These are phyloP conservation scores for Moesziomyces sp. DNA, from an alignment of 1,284 basidiomycete species.

Conservation along the genomic window DNA sequence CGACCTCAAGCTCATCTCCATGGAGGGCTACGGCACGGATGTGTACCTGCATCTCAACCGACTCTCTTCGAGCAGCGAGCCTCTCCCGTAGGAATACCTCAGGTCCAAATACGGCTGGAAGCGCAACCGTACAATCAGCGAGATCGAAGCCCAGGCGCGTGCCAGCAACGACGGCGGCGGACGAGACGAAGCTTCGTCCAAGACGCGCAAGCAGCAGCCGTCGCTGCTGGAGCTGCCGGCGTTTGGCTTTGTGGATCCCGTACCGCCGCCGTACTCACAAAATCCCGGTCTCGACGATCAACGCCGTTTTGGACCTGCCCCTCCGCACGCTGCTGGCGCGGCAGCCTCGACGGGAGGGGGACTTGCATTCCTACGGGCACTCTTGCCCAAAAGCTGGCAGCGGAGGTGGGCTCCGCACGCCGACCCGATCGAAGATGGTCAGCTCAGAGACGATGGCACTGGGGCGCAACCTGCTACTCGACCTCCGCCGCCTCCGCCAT, in stretches of 20 bases:
- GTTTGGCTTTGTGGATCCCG: constrained; percentile 9
- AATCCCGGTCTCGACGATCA: constrained; percentile 6
- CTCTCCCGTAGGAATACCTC: constrained; percentile 67
- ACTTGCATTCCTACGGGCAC: constrained; percentile 15
- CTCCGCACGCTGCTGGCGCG: constrained; percentile 3
- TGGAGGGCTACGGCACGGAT: constrained; percentile 78
- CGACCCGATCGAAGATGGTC: no score
- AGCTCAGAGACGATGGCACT: background rate
- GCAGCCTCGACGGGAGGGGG: constrained; percentile 11
- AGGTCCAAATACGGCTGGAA: constrained; percentile 55
- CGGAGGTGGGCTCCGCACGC: constrained; percentile 12
- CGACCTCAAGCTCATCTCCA: constrained; percentile 92
- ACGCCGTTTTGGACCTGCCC: constrained; percentile 50
- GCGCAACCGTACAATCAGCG: constrained; percentile 45
- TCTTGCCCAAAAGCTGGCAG: constrained; percentile 44
- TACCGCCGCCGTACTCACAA: constrained; percentile 9
- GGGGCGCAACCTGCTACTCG: background rate
- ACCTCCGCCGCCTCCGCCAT: background rate
- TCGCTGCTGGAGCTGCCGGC: constrained; percentile 31
- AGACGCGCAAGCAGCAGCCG: constrained; percentile 11
- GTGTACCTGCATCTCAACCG: constrained; percentile 90
- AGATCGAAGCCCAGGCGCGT: constrained; percentile 44
- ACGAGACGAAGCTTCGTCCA: constrained; percentile 1
- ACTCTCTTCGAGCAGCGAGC: constrained; percentile 71
- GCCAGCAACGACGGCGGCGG: constrained; percentile 1